Evolutionary conservation across 2,329 filamentous ascomycete species (phyloP).

Genomic region (Arthrobotrys musiformis): DNA sequence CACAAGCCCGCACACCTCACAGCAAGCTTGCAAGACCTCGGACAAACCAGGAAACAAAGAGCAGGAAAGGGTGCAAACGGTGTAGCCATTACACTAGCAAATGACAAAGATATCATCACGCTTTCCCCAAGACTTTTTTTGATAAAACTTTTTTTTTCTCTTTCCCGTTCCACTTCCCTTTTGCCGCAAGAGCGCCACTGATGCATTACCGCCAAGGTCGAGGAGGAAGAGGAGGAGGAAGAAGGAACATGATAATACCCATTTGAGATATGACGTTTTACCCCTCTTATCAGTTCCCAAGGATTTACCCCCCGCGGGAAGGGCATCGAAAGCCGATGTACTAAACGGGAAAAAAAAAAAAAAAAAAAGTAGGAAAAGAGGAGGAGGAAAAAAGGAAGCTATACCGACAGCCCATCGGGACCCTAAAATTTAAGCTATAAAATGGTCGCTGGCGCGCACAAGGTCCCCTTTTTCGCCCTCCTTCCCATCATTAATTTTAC

Average conservation of each 20-base stretch:
- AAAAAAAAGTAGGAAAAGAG: neutral
- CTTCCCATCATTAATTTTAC: conserved; percentile 28
- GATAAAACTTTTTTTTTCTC: neutral
- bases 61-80: no score
- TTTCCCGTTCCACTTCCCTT: neutral
- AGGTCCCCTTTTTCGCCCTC: neutral
- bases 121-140: neutral
- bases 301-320: neutral
- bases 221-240: no score
- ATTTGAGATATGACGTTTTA: conserved; percentile 40
- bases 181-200: conserved; percentile 31
- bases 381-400: neutral
- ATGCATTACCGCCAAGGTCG: conserved; percentile 40
- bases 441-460: conserved; percentile 27
- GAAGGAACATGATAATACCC: neutral
- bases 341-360: neutral
- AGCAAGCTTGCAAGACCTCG: neutral
- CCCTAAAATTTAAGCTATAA: conserved; percentile 26
- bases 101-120: conserved; percentile 43
- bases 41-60: conserved; percentile 10
- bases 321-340: neutral
- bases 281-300: conserved; percentile 33
- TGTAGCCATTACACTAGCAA: conserved; percentile 45
- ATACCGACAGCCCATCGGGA: neutral
- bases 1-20: neutral